Conservation (phyloP, 2,329 filamentous ascomycete species). For the Penicillium sp. region DNA sequence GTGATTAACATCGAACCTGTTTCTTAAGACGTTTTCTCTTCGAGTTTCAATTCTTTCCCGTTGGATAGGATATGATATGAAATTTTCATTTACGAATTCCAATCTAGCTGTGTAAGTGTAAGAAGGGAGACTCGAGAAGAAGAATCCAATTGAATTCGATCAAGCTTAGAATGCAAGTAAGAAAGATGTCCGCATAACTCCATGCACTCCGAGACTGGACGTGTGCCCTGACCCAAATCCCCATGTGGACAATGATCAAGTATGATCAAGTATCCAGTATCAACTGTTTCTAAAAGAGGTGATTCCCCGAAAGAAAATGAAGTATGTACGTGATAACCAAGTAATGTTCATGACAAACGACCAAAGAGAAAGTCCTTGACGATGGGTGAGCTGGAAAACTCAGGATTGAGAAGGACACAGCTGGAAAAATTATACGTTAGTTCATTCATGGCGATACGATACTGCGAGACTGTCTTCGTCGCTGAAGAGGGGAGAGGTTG, state of each 20-base stretch:
- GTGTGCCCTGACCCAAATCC: background rate
- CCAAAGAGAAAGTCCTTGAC: slow-evolving; percentile 86
- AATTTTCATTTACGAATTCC: too few relatives aligned
- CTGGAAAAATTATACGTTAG: slow-evolving; percentile 49
- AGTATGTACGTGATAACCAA: background rate
- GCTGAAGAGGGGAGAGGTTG: slow-evolving; percentile 18
- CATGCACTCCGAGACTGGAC: background rate
- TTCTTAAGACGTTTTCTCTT: background rate
- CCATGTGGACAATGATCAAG: background rate
- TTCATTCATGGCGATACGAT: background rate
- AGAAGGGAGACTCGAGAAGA: background rate
- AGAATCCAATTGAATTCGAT: background rate
- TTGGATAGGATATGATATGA: background rate
- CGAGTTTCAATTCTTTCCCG: background rate
- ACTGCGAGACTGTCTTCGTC: too few relatives aligned
- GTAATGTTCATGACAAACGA: slow-evolving; percentile 26
- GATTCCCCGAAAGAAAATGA: background rate
- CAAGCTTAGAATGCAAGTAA: background rate
- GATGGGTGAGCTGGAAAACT: slow-evolving; percentile 89
- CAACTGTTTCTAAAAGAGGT: background rate
- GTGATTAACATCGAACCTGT: background rate
- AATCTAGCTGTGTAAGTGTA: background rate
- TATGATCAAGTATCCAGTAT: background rate
- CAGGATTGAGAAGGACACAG: slow-evolving; percentile 88
- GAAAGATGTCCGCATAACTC: background rate